Evolutionary conservation across 2,329 filamentous ascomycete genomes (phyloP).

Genomic region (Cadophora malorum): DNA sequence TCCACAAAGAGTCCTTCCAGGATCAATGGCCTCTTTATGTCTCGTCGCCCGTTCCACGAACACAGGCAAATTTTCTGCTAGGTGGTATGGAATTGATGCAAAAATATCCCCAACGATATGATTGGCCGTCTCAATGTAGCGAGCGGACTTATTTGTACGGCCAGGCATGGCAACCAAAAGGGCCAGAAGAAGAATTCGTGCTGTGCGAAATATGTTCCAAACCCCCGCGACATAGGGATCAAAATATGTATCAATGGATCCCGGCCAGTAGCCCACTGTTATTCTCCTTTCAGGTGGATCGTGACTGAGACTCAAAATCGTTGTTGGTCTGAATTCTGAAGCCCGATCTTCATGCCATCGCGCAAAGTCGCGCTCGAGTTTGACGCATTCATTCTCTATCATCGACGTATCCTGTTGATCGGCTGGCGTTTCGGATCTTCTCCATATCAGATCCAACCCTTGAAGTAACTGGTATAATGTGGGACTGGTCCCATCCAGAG

Average conservation of each 20-base stretch:
- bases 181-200: conserved; percentile 56
- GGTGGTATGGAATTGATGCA: conserved; percentile 39
- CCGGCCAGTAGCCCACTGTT: conserved; percentile 60
- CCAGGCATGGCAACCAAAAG: conserved; percentile 46
- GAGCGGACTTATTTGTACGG: conserved; percentile 29
- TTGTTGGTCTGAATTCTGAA: conserved; percentile 29
- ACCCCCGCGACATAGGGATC: conserved; percentile 63
- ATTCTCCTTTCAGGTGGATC: neutral
- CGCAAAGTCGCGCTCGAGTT: conserved; percentile 20
- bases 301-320: conserved; percentile 4
- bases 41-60: conserved; percentile 22
- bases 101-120: conserved; percentile 30
- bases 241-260: conserved; percentile 61
- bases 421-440: neutral
- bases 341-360: conserved; percentile 31
- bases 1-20: conserved; percentile 37
- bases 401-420: neutral
- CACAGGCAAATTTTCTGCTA: conserved; percentile 33
- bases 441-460: conserved; percentile 17
- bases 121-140: conserved; percentile 15
- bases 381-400: conserved; percentile 19
- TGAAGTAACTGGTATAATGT: conserved; percentile 23
- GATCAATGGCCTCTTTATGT: conserved; percentile 13
- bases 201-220: conserved; percentile 60
- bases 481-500: conserved; percentile 6